Evolutionary conservation across 805 yeast species (phyloP), one percentile per base, ranked within the genome.

Genomic region (Candida tallmaniae): DNA sequence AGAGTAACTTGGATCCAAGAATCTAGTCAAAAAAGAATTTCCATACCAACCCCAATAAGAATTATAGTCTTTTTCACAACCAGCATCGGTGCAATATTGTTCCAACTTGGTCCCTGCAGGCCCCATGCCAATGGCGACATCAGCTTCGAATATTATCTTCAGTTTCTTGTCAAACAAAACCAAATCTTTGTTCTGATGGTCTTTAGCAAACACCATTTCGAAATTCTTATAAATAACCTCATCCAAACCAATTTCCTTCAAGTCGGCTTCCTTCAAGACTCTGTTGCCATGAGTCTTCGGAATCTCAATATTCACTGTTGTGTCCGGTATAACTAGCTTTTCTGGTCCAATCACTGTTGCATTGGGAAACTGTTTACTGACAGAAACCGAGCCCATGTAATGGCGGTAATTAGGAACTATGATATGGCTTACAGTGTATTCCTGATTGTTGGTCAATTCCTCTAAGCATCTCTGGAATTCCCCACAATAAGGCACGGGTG

Each of bases 361-460:
- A 2, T 61, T 47, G 4, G 84, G 83, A 50, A 58, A 68, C 36
- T 57, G 54, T 15, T 62, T 58, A 47, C 71, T 70, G 56, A 78
- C 71, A n/a, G 71, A 68, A 15, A 52, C 45, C 10, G 78, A 72
- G 3, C 80, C 82, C 72, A 80, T 52, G 2, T 80, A 75, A 48
- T 80, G 88, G 44, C 76, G 80, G 24, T 43, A 47, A 45, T 81
- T 83, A 3, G 86, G 85, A 30, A 80, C 62, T 29, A 81, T 63
- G 19, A 77, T 58, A 41, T 75, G 72, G 3, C 70, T 50, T 17
- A 77, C 63, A 16, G 64, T 62, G 29, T 23, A 27, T 32, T 55
- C 53, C 1, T 52, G 47, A 7, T 54, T 56, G 5, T 58, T 60
- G 1, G 59, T 48, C 4, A 56, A 41, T 17, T 58, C 40, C 16